These are phyloP conservation scores for Thelephora terrestris DNA, from an alignment of 1,284 basidiomycete species.

Conservation along the genomic window DNA sequence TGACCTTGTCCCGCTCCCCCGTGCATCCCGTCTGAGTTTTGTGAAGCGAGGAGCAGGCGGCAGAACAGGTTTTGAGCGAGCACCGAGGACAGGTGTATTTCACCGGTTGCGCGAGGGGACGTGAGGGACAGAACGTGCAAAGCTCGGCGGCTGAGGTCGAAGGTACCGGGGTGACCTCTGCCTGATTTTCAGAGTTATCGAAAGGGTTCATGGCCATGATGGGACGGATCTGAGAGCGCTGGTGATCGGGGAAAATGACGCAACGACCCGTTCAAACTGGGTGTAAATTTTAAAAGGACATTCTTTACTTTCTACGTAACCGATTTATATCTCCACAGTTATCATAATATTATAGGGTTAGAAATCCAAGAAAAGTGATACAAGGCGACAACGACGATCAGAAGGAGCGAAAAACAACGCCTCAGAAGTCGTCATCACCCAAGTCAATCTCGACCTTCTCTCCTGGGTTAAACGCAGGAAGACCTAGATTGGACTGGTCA, in stretches of 20 bases:
- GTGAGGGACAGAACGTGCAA: constrained; percentile 41
- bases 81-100: constrained; percentile 84
- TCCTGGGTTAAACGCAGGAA: constrained; percentile 97
- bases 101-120: constrained; percentile 18
- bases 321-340: too few relatives aligned
- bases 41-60: constrained; percentile 62
- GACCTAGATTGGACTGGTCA: constrained; percentile 36
- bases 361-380: too few relatives aligned
- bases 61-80: constrained; percentile 58
- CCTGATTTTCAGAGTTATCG: not conserved
- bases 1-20: constrained; percentile 64
- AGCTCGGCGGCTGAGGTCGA: constrained; percentile 7
- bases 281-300: too few relatives aligned
- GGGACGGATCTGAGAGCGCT: not conserved
- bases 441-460: constrained; percentile 91
- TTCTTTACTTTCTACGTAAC: too few relatives aligned
- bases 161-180: not conserved
- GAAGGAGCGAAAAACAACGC: not conserved
- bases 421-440: constrained; percentile 76
- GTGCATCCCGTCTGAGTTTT: constrained; percentile 55
- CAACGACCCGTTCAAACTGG: too few relatives aligned
- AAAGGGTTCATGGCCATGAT: not conserved
- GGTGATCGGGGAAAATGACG: not conserved
- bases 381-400: not conserved
- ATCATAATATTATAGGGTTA: not conserved